Evolutionary conservation across 192 early-diverging fungal species (phyloP), one percentile per base, ranked within the genome.

Genomic region (Cetraspora pellucida): DNA sequence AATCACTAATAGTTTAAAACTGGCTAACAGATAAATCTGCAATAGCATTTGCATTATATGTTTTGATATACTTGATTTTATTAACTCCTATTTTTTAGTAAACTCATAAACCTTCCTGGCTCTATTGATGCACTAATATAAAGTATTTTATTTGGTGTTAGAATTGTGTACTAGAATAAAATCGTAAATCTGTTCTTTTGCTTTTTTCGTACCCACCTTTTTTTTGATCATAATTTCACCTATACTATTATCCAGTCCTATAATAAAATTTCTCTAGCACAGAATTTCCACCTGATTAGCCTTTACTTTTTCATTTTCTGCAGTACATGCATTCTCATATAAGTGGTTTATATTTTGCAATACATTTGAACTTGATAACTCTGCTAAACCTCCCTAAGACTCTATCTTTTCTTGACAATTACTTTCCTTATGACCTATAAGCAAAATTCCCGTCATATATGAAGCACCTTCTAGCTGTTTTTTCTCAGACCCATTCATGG

Each of bases 1-100:
- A 72, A 72, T 72, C 70, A 72, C 30, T 57, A 72, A 72, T 72
- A 11, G 70, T 72, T 72, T 72, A 27, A 72, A 72, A 55, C 17
- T 72, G 25, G 17, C 30, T 57, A 55, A 11, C 54, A 10, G 68
- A 50, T 70, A 49, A 70, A n/a, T 70, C 68, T 50, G 70, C 21
- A 72, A 72, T 72, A 72, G 70, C 27, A 57, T 72, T 72, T n/a
- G 70, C 70, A 55, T 21, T 72, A 72, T 72, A 55, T 54, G 50
- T 54, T 72, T 72, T 72, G 30, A 72, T 72, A 55, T 72, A 72
- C 27, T 72, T 72, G 54, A 72, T 55, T 28, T 72, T 72, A 57
- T 72, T 50, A 55, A 72, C 55, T 37, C 70, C 27, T 72, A 72
- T 52, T 72, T 72, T 72, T 52, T 72, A 50, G 11, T 19, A 55